Evolutionary conservation across 2,329 filamentous ascomycete species (phyloP).

Genomic region (Pyrenophora graminea): DNA sequence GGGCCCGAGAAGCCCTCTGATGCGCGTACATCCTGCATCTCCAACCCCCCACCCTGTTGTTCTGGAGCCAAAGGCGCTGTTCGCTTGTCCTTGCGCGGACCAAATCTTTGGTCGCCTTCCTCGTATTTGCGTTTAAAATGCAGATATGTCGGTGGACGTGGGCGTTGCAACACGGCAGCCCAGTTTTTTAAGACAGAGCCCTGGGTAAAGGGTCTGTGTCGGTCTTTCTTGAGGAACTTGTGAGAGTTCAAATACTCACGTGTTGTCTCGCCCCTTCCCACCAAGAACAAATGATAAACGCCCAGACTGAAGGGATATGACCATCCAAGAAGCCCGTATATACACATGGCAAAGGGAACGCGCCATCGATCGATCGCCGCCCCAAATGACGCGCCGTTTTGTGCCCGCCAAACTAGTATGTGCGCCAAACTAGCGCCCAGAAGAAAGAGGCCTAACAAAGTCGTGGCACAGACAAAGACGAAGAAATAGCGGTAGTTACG

Average conservation of each 20-base stretch:
- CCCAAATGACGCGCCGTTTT: slow-evolving; percentile 68
- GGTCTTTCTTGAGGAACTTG: slow-evolving; percentile 90
- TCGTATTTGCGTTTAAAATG: slow-evolving; percentile 78
- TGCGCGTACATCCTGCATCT: slow-evolving; percentile 65
- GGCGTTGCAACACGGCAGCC: slow-evolving; percentile 77
- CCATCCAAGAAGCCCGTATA: slow-evolving; percentile 75
- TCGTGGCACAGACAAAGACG: slow-evolving; percentile 80
- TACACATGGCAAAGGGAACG: slow-evolving; percentile 84
- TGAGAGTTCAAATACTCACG: slow-evolving; percentile 94
- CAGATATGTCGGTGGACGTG: slow-evolving; percentile 85
- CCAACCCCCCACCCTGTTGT: slow-evolving; percentile 63
- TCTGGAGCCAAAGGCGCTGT: slow-evolving; percentile 54
- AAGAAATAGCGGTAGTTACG: slow-evolving; percentile 99
- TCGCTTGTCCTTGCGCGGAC: slow-evolving; percentile 60
- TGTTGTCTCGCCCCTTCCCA: slow-evolving; percentile 90
- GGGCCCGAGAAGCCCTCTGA: slow-evolving; percentile 44
- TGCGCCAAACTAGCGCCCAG: slow-evolving; percentile 80
- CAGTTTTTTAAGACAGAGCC: slow-evolving; percentile 77
- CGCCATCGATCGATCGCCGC: slow-evolving; percentile 71
- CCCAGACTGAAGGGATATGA: slow-evolving; percentile 83
- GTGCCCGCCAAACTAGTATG: slow-evolving; percentile 70
- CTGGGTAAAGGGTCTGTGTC: slow-evolving; percentile 88
- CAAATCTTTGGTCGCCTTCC: slow-evolving; percentile 84
- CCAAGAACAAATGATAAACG: slow-evolving; percentile 89
- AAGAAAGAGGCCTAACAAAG: slow-evolving; percentile 75